phyloP scores from a whole-genome alignment of 2,329 filamentous ascomycete genomes.

The Paradendryphiella salina region DNA sequence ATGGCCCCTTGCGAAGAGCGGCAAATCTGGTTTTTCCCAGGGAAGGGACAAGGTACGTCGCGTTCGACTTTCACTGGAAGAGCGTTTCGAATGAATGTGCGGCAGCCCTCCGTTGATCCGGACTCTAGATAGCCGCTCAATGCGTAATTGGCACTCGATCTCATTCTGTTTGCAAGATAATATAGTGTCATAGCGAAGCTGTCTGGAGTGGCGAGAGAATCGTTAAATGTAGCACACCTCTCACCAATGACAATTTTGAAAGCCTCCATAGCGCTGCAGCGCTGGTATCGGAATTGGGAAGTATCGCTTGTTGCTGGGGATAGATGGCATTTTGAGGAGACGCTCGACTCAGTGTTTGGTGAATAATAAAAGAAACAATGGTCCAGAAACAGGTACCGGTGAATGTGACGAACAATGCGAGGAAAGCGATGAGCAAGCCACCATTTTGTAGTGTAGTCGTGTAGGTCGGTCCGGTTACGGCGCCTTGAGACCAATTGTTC shows the following conservation, averaged over 20 bases:
- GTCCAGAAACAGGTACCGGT: conserved; percentile 34
- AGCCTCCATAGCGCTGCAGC: conserved; percentile 25
- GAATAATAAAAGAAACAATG: conserved; percentile 34
- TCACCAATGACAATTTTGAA: conserved; percentile 22
- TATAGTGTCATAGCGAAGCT: not conserved
- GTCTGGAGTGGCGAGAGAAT: conserved; percentile 8
- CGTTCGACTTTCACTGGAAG: conserved; percentile 13
- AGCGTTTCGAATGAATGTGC: conserved; percentile 18
- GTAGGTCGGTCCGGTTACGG: conserved; percentile 37
- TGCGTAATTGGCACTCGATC: conserved; percentile 22
- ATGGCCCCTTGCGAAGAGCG: conserved; percentile 17
- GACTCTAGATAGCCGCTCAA: conserved; percentile 24
- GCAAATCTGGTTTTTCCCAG: conserved; percentile 19
- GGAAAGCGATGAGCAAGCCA: conserved; percentile 42
- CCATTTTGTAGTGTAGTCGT: conserved; percentile 37
- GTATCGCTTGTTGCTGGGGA: conserved; percentile 41
- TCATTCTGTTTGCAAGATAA: conserved; percentile 13
- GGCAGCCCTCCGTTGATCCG: conserved; percentile 19
- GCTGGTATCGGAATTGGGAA: conserved; percentile 38
- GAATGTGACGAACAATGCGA: conserved; percentile 35
- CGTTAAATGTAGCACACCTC: conserved; percentile 13
- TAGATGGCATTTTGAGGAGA: conserved; percentile 33
- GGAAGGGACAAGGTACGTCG: conserved; percentile 26
- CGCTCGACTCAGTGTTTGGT: conserved; percentile 22
- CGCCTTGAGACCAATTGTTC: conserved; percentile 27